Conservation (phyloP, 2,329 filamentous ascomycete genomes). For the Plectosphaerella sp. region DNA sequence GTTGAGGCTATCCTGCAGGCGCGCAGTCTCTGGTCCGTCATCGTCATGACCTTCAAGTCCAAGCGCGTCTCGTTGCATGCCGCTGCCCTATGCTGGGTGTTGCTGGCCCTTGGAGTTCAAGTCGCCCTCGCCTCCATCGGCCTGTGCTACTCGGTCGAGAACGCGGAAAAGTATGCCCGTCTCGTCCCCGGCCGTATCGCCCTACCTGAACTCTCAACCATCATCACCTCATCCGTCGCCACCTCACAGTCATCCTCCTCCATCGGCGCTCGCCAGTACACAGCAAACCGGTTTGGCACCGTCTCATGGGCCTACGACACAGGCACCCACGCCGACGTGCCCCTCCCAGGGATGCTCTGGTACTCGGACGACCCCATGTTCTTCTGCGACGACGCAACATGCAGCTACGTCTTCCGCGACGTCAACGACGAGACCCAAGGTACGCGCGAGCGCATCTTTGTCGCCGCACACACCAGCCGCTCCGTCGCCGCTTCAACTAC, state of each 20-base stretch:
- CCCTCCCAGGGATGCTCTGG: slow-evolving; percentile 23
- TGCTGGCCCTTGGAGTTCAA: slow-evolving; percentile 30
- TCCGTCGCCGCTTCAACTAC: slow-evolving; percentile 20
- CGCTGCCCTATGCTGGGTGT: slow-evolving; percentile 21
- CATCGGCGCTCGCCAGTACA: slow-evolving; percentile 29
- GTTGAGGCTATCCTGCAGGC: slow-evolving; percentile 22
- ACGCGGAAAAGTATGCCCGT: slow-evolving; percentile 24
- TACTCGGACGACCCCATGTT: slow-evolving; percentile 20
- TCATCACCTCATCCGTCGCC: slow-evolving; percentile 23
- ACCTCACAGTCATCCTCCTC: slow-evolving; percentile 12
- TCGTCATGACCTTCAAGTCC: slow-evolving; percentile 19
- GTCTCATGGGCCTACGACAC: slow-evolving; percentile 24
- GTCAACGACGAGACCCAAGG: slow-evolving; percentile 5
- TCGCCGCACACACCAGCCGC: slow-evolving; percentile 25
- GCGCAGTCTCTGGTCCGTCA: slow-evolving; percentile 22
- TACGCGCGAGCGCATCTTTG: slow-evolving; percentile 6
- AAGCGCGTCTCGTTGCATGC: slow-evolving; percentile 19
- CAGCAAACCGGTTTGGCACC: slow-evolving; percentile 36
- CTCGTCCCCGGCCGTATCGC: slow-evolving; percentile 26
- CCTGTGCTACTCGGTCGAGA: slow-evolving; percentile 35
- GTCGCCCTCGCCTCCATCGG: slow-evolving; percentile 35
- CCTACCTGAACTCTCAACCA: slow-evolving; percentile 28
- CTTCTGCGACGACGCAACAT: slow-evolving; percentile 11
- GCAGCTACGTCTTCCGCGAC: slow-evolving; percentile 34
- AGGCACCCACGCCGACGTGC: slow-evolving; percentile 12